Evolutionary conservation across 148 eudicot species (phyloP), one percentile per base, ranked within the genome.

Genomic region (Simmondsia chinensis): DNA sequence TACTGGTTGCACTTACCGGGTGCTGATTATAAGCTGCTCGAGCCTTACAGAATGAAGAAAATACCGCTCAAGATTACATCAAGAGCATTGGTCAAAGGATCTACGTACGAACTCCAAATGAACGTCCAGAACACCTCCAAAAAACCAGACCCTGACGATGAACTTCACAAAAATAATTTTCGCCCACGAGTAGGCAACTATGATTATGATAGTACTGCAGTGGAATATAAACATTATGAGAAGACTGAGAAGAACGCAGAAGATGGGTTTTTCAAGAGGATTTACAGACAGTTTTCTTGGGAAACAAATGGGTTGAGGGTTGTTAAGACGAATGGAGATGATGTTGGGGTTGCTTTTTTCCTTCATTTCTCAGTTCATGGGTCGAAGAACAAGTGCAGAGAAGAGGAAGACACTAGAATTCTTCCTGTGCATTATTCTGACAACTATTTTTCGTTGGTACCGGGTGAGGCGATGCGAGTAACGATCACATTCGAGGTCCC

Each of bases 391-490:
- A 74, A 72, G 54, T 52, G 39, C 15, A 68, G 68, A 38, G 75
- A 77, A 53, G 89, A 83, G 12, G 81, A 72, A 53, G 99, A 93
- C 68, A 70, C 89, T 9, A 60, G 99, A 50, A 77, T 93, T 47
- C 80, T 93, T 48, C 95, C 96, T 9, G 99, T 91, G 45, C 96
- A 93, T 73, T 93, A 93, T 69, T 86, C 99, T 2, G 87, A 91
- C 62, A 93, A 91, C 60, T 93, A 93, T 54, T 79, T 93, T 63
- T 86, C 96, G 0, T 46, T 93, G 35, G 94, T 72, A 22, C 96
- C 99, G 1, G 99, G 96, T 44, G 96, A 86, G 52, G 63, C 16
- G 9, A 74, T 77, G 74, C 33, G 73, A 7, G 31, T 93, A 25
- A 77, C 37, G 29, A 53, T 93, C 26, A 69, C 69, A 3, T 93